Evolutionary conservation across 163 green algal species (phyloP), one percentile per base, ranked within the genome.

Genomic region (Scenedesmus sp.): DNA sequence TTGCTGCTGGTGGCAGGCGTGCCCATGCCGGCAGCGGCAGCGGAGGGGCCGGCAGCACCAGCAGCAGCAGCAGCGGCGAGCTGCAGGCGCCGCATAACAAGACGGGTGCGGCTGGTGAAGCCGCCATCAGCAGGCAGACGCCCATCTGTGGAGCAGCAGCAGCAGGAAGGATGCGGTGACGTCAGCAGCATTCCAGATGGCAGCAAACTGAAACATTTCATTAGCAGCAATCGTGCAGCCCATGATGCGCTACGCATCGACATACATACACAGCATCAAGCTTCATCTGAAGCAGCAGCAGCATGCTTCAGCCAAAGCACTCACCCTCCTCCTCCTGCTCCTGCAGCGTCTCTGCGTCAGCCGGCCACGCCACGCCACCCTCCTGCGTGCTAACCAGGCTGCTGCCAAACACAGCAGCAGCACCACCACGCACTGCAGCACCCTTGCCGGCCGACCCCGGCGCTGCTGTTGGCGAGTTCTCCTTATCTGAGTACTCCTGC

Each of bases 1-100:
- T 86, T 92, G 54, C 79, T 62, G 20, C 76, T 64, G 16, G 54
- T 20, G 2, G 66, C 15, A 26, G 64, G 66, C 46, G 15, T 52
- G 26, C 54, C 81, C 12, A 66, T 13, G 46, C 64, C 56, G 59
- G 56, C 70, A 59, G 87, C 57, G n/a, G 52, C 87, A 54, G 87
- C 70, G 2, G 57, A 18, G 34, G 16, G 67, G 87, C 52, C 54
- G 59, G 88, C 55, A 16, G 13, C 18, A 1, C 34, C 34, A 55
- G 88, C 81, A 73, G 89, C 82, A 57, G 89, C 89, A n/a, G 55
- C 56, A 18, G 82, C 82, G 8, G 89, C 89, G 46, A 66, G 89
- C 54, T 90, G 89, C 83, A 92, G 89, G 34, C 86, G 82, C 16
- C 77, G 81, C 89, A 92, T 90, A 18, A 92, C 89, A 2, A 92